Base-by-base conservation (phyloP, 2,329 filamentous ascomycete species). In the Claviceps africana region DNA sequence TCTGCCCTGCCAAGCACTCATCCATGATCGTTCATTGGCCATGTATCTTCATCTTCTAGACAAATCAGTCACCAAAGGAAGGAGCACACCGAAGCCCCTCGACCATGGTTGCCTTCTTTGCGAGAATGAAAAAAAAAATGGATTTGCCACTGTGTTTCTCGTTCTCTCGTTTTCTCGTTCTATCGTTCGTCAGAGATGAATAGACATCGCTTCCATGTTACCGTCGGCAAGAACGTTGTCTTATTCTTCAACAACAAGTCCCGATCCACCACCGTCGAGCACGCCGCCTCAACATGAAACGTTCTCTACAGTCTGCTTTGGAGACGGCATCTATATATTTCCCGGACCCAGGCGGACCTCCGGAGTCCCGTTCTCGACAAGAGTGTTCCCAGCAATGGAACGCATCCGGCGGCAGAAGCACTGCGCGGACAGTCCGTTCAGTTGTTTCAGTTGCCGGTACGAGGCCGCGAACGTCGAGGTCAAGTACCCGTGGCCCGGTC, bases 361-460 rank as follows among this genome's bases (percentile, higher is more conserved):
- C 2, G 10, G 9, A 6, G 22, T 28, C 19, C 15, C 30, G 13
- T 19, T 21, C 19, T 10, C 30, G 17, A 30, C 42, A 25, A 30
- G 39, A 11, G 13, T n/a, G 7, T n/a, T 8, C 25, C n/a, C 40
- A 25, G 31, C 42, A 28, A 31, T 15, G 44, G n/a, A 11, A 37
- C 17, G n/a, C 25, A 40, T n/a, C 28, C 8, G 25, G 33, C 15
- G 25, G 44, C 37, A 30, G 22, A 30, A 42, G 21, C 9, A 42
- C 21, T 19, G 31, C 43, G 19, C 52, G 47, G 22, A 58, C 58
- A 42, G 54, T 57, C 0, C 56, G 56, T 15, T 59, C 58, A 0
- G 43, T 55, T 7, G 39, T 52, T 15, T 59, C 58, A 0, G 43
- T 55, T 7, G 39, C 53, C 1, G 60, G 55, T 33, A 56, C 55